These are phyloP conservation scores for Leptographium procerum DNA, from an alignment of 2,329 filamentous ascomycete genomes.

Conservation along the genomic window DNA sequence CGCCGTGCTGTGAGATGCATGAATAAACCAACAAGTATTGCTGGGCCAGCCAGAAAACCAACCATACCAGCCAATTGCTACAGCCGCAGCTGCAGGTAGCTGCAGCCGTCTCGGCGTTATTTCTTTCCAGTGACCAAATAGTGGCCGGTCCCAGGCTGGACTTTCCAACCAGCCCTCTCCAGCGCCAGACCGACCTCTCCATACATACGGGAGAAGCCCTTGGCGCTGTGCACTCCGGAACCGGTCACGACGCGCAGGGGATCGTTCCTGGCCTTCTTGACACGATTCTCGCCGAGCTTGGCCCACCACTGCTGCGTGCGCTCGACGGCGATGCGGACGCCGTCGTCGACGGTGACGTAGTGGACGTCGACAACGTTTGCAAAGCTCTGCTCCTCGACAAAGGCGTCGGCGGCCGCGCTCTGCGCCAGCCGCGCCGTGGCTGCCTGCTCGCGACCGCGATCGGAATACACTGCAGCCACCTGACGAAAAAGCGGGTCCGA, in stretches of 20 bases:
- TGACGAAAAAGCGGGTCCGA: constrained; percentile 65
- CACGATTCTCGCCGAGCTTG: constrained; percentile 52
- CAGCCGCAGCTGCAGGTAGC: too few relatives aligned
- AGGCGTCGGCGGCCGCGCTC: constrained; percentile 56
- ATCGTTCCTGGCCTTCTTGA: constrained; percentile 31
- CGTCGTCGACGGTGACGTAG: constrained; percentile 70
- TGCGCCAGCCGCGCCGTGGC: constrained; percentile 45
- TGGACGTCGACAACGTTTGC: constrained; percentile 71
- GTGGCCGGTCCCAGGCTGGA: constrained; percentile 60
- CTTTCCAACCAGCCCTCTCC: constrained; percentile 69
- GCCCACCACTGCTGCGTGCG: constrained; percentile 68
- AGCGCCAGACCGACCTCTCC: constrained; percentile 70
- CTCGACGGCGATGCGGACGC: constrained; percentile 62
- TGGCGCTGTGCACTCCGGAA: constrained; percentile 63
- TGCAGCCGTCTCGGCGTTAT: background rate
- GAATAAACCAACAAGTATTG: background rate
- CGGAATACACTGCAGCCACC: constrained; percentile 65
- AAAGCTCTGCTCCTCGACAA: constrained; percentile 58
- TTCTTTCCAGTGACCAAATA: constrained; percentile 55
- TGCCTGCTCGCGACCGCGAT: constrained; percentile 54
- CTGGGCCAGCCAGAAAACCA: background rate
- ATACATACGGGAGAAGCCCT: constrained; percentile 64
- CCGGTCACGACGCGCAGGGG: constrained; percentile 73
- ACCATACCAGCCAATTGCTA: too few relatives aligned
- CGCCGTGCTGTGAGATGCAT: background rate